Conservation (phyloP, 2,329 filamentous ascomycete genomes). For the Epichloe scottii region DNA sequence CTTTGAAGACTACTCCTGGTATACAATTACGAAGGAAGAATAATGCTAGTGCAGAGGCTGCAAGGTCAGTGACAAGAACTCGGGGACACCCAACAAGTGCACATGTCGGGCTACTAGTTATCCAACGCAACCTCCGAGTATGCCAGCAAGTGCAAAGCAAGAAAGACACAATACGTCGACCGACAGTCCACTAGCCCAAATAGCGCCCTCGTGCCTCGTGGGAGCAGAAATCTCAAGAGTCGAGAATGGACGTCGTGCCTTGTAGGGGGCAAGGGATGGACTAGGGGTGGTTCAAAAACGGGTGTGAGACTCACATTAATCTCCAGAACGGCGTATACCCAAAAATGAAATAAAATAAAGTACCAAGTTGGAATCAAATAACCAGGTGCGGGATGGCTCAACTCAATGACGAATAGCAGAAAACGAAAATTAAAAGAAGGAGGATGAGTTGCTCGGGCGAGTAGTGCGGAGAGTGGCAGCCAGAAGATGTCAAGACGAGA, state of each 20-base stretch:
- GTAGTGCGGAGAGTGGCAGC: not conserved
- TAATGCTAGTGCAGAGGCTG: no score
- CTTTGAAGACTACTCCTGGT: no score
- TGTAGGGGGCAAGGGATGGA: conserved; percentile 12
- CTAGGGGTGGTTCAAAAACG: conserved; percentile 7
- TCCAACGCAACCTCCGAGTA: no score
- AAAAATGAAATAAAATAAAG: not conserved
- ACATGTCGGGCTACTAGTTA: no score
- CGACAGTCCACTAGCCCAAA: not conserved
- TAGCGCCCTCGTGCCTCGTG: not conserved
- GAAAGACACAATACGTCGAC: not conserved
- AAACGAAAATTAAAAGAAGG: not conserved
- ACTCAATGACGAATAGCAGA: not conserved
- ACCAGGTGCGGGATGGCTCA: not conserved
- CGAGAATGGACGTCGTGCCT: not conserved
- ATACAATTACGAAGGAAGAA: no score
- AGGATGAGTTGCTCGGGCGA: conserved; percentile 1
- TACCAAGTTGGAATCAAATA: not conserved
- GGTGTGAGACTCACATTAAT: conserved; percentile 23
- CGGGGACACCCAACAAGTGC: no score
- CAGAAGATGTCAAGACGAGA: not conserved
- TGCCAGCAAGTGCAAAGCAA: not conserved
- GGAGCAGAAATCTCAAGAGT: not conserved
- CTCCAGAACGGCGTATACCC: conserved; percentile 10
- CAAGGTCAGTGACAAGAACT: no score